Base-by-base conservation (phyloP, 352 stramenopile genomes). In the Globisporangium cylindrosporum region DNA sequence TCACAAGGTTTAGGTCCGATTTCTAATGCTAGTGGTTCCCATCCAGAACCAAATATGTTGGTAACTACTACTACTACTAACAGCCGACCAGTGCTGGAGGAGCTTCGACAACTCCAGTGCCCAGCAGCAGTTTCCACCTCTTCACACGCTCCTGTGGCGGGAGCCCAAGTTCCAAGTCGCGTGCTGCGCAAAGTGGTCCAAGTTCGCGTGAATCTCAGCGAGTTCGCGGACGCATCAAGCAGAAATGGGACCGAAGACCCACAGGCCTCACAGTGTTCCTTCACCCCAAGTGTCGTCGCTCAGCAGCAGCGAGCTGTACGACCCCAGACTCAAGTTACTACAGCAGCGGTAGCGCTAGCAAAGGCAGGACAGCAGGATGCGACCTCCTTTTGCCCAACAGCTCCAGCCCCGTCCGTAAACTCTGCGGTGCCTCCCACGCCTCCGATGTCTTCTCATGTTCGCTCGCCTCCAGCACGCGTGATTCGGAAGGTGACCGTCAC, bases 401-500 rank as follows among this genome's bases (percentile, higher is more conserved):
- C 34, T 56, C 12, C 29, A 43, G 32, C 8, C 3, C 4, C 12
- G 34, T 8, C 15, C 24, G 22, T 27, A n/a, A 20, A 24, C 36
- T 20, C 58, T 6, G 29, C n/a, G 48, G 27, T n/a, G 18, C 4
- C 25, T 14, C 20, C 54, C 15, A 29, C 25, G 9, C 18, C 24
- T 46, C 29, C 27, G n/a, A n/a, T 7, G 55, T 22, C 27, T 38
- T 36, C 32, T 60, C 25, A 41, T n/a, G 54, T 25, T 3, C 51
- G 61, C 27, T n/a, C 55, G 36, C 25, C 54, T 64, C 65, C 43
- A 57, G 22, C 63, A 67, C 81, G 70, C 49, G 70, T 62, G 59
- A 68, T 81, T 62, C 76, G 76, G 63, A 72, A 69, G 56, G 78
- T 82, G 49, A 85, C 78, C 9, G 78, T 85, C 36, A 70, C 71